Percentiles rank a stretch among this genome's conserved stretches.
Evolutionary conservation across 2,329 filamentous ascomycete genomes (phyloP).

Genomic region (Aspergillus costaricaensis): DNA sequence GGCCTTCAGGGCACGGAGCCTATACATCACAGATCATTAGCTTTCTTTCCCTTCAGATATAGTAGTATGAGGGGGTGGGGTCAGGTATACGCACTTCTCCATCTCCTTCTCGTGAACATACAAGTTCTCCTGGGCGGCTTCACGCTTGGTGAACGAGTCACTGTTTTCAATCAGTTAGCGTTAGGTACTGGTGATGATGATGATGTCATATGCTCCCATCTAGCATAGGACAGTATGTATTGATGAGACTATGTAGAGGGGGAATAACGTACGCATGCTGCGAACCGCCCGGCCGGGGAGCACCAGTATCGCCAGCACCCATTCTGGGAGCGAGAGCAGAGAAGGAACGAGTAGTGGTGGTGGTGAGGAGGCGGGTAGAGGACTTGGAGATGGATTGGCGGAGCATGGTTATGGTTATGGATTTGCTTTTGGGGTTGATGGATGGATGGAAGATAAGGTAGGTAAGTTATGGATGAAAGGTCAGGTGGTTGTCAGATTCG

Average conservation of each 20-base stretch:
- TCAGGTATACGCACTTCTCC: slow-evolving; percentile 64
- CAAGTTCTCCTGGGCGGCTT: slow-evolving; percentile 80
- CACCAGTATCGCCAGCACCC: slow-evolving; percentile 69
- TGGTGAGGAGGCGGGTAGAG: slow-evolving; percentile 52
- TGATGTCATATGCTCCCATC: slow-evolving; percentile 21
- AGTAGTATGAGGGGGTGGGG: too few relatives aligned
- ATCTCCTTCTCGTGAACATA: slow-evolving; percentile 86
- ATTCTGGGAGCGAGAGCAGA: slow-evolving; percentile 64
- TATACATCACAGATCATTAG: slow-evolving; percentile 26
- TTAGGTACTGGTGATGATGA: slow-evolving; percentile 14
- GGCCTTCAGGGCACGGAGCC: slow-evolving; percentile 68
- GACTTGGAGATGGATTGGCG: slow-evolving; percentile 63
- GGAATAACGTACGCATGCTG: slow-evolving; percentile 44
- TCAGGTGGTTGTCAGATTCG: not conserved
- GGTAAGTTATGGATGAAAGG: not conserved
- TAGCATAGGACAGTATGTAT: not conserved
- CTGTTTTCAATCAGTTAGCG: slow-evolving; percentile 47
- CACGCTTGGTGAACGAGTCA: slow-evolving; percentile 89
- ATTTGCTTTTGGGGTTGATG: not conserved
- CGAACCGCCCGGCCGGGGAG: slow-evolving; percentile 39
- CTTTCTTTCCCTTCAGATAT: too few relatives aligned
- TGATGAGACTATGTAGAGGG: not conserved
- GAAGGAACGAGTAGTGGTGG: slow-evolving; percentile 56
- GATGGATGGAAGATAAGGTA: not conserved
- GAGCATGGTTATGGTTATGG: slow-evolving; percentile 56